These are phyloP conservation scores for Acer yangbiense DNA, from an alignment of 345 rosid genomes.

Conservation along the genomic window DNA sequence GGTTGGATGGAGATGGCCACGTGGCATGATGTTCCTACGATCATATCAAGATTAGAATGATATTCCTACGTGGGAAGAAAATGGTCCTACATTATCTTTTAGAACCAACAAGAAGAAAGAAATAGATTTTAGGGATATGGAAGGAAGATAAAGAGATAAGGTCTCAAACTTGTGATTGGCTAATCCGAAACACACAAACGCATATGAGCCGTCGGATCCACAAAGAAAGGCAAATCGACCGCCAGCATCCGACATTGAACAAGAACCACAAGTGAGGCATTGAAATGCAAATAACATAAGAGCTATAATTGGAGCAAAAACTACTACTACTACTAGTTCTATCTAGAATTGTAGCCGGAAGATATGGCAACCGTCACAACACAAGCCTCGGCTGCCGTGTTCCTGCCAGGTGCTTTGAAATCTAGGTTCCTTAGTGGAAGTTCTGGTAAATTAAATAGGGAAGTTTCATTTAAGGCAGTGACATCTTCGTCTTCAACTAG, in stretches of 20 bases:
- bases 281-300: background rate
- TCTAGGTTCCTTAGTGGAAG: conserved; percentile 74
- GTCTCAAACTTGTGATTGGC: conserved; percentile 33
- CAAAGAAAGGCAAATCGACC: conserved; percentile 26
- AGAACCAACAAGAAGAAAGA: conserved; percentile 49
- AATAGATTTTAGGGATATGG: conserved; percentile 55
- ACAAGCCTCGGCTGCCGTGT: conserved; percentile 84
- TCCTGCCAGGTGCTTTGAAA: conserved; percentile 62
- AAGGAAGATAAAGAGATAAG: conserved; percentile 51
- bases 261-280: conserved; percentile 38
- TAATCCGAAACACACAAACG: conserved; percentile 23
- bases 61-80: conserved; percentile 27
- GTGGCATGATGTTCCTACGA: background rate
- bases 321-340: too few relatives aligned
- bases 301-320: too few relatives aligned
- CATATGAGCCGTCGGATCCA: conserved; percentile 33
- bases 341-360: background rate
- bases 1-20: background rate
- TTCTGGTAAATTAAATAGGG: conserved; percentile 50
- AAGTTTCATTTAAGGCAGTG: conserved; percentile 44
- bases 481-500: conserved; percentile 29
- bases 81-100: conserved; percentile 51
- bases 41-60: background rate
- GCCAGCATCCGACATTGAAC: conserved; percentile 19
- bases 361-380: conserved; percentile 80